Base-by-base conservation (phyloP, 2,329 filamentous ascomycete species). In the Saccharata proteae region DNA sequence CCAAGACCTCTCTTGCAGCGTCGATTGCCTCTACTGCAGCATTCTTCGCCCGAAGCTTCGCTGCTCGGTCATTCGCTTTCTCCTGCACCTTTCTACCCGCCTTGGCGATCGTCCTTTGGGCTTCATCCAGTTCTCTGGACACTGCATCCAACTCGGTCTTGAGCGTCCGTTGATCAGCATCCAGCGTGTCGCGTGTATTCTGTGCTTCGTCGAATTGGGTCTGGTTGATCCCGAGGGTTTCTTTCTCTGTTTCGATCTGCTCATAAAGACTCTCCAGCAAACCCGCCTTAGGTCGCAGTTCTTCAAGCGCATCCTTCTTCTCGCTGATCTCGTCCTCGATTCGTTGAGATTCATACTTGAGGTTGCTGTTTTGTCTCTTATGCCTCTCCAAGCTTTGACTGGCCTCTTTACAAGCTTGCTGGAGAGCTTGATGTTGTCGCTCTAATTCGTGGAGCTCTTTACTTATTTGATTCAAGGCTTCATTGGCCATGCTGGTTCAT, bases 291-390 rank as follows among this genome's bases (percentile, higher is more conserved):
- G 78, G 62, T 30, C 55, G 59, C 35, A 71, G 65, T 34, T 58
- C 59, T 13, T 73, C 69, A 25, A 76, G 59, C 9, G 69, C 77
- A 37, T 80, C 65, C 39, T 5, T 75, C 22, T 92, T 64, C 26
- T 74, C 71, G 32, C 73, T 69, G 18, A 80, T 64, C 5, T 64
- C 59, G 30, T 77, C 74, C 30, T 78, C 69, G 5, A 75, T 69
- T 30, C 61, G 56, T 38, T 83, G 76, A 19, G 68, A 49, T 3
- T 65, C 57, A 22, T 71, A 54, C 36, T 68, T 67, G 11, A 84
- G 53, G n/a, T 60, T 51, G 26, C 55, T 52, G 19, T 55, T 50
- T 15, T 52, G 49, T 23, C 55, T 62, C 21, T 63, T 59, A 41
- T 78, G 68, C 16, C 62, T 59, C 10, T 51, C 48, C 11, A 76